Evolutionary conservation across 73 alveolate genomes (phyloP), one percentile per base, ranked within the genome.

Genomic region (Paramecium biaurelia): DNA sequence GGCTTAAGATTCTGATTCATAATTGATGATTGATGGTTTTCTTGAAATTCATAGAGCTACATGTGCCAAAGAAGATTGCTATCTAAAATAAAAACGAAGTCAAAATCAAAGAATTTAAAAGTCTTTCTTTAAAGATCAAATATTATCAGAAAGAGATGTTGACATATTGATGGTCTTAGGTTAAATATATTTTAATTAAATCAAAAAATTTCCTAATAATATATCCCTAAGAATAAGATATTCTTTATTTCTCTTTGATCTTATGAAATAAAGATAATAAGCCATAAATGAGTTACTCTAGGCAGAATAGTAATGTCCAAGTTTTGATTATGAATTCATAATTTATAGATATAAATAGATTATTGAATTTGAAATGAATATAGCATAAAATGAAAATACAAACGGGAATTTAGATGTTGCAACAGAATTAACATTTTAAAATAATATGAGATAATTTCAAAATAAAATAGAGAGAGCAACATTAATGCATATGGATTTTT

Each of bases 401-500:
- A 85, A 85, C 2, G 21, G 68, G 4, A 86, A 86, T 67, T 41
- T 59, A 76, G 93, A 86, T 49, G 34, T 59, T 21, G 87, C 76
- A 8, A 41, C 76, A n/a, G 93, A 86, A 23, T 63, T 86, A 63
- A 72, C 88, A n/a, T 86, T 59, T 42, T 86, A 86, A 32, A 63
- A 57, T 18, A 58, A 63, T 7, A 63, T 86, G 72, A 86, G 89
- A 86, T 67, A 21, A 0, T 63, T 86, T 72, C 24, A 86, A 68
- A 86, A 86, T 86, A 59, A 37, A 21, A 86, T 86, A 15, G 93
- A 86, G 23, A 58, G 93, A 38, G 59, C 88, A 21, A 76, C 93
- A 8, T 63, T 86, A 26, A 63, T 63, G 67, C 93, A 86, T 86
- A 86, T 86, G 89, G 93, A 86, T 38, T 86, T 86, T 76, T 86